Base-by-base conservation (phyloP, 2,329 filamentous ascomycete genomes). In the Aspergillus floridensis region DNA sequence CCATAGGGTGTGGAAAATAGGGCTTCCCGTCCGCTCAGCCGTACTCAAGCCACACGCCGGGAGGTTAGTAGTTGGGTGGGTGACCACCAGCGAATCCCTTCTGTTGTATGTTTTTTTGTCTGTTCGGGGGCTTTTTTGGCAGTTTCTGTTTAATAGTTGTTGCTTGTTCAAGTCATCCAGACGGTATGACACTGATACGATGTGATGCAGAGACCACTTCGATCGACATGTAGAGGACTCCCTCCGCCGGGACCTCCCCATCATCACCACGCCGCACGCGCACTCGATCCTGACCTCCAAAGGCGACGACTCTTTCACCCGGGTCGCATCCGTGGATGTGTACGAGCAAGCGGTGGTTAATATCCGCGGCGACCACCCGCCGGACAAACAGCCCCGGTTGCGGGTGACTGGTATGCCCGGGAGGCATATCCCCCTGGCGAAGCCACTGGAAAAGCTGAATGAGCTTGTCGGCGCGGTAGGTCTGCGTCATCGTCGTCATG, bases 341-440 rank as follows among this genome's bases (percentile, higher is more conserved):
- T 88, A 83, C 66, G 77, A 88, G 59, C 77, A 76, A 47, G 66
- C 83, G 61, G 68, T 83, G 47, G 65, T 85, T 14, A 75, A 82
- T 57, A 72, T 83, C 46, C 53, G 58, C 35, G 50, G 53, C 2
- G 35, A 56, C n/a, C 10, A 53, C 50, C 56, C 3, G n/a, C 16
- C 16, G n/a, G 26, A 29, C 14, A 74, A 65, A 22, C 62, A 63
- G 22, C 77, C 82, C 0, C 76, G 76, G 6, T 74, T 88, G 47
- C 84, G 84, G 64, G 79, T 88, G 21, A 87, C 84, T 0, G 86
- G 78, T 2, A 86, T 85, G 82, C 87, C 86, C 0, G 87, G 85
- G 2, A 87, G 88, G 67, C 86, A 89, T 68, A 81, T 89, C 5
- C 80, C 82, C 0, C 74, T 21, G 67, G 77, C 74, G 1, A 66